A percentile compares a stretch with the other conserved stretches of the same genome.
Conservation (phyloP, 1,284 basidiomycete genomes). For the Abortiporus biennis region DNA sequence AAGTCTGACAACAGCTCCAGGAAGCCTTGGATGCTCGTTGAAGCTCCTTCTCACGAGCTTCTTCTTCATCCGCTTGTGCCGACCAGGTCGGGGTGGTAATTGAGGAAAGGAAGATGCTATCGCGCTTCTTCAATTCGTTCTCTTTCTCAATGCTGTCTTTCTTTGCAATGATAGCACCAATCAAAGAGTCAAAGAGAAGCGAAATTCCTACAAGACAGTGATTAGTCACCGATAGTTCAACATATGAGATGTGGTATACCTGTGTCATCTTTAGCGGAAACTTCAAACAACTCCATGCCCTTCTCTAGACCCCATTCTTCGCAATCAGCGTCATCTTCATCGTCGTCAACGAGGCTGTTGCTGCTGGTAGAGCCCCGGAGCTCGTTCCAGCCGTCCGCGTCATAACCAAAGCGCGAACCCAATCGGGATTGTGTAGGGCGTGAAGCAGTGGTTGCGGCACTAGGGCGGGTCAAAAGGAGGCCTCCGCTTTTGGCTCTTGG, state of each 20-base stretch:
- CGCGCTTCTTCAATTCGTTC: constrained; percentile 69
- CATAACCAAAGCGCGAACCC: constrained; percentile 44
- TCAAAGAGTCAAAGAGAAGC: constrained; percentile 69
- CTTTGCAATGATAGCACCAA: constrained; percentile 67
- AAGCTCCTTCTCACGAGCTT: constrained; percentile 61
- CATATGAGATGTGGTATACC: constrained; percentile 40
- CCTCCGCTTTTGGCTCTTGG: constrained; percentile 27
- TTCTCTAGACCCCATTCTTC: constrained; percentile 72
- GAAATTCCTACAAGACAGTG: constrained; percentile 52
- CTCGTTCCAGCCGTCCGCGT: constrained; percentile 46
- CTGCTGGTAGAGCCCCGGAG: constrained; percentile 54
- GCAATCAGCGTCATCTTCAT: constrained; percentile 45
- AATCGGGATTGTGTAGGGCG: constrained; percentile 40
- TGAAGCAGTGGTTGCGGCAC: constrained; percentile 19
- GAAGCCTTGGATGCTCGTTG: constrained; percentile 36
- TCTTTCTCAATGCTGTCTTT: constrained; percentile 75
- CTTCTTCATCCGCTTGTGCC: constrained; percentile 75
- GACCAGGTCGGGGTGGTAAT: constrained; percentile 63
- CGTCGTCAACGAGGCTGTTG: constrained; percentile 63
- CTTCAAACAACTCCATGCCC: constrained; percentile 80
- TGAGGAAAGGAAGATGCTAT: constrained; percentile 70
- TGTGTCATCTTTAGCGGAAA: constrained; percentile 77
- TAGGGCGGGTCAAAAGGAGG: constrained; percentile 24
- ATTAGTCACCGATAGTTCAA: constrained; percentile 4
- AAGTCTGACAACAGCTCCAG: constrained; percentile 63